Percentiles rank a stretch among this genome's conserved stretches.
Conservation (phyloP, 192 early-diverging fungal genomes). For the Funneliformis mosseae region DNA sequence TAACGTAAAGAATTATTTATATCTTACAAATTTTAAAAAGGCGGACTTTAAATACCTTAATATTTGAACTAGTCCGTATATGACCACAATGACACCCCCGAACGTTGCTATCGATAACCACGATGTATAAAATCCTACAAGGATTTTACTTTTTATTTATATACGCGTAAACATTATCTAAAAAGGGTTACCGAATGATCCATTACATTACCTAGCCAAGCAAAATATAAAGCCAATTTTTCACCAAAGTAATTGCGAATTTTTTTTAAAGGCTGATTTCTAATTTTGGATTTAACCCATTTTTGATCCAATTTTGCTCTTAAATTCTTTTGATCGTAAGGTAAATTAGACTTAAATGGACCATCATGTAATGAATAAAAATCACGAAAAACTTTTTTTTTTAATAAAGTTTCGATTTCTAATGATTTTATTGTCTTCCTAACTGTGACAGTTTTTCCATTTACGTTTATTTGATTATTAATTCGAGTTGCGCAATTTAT, state of each 20-base stretch:
- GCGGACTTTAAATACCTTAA: background rate
- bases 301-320: constrained; percentile 51
- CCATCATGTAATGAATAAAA: constrained; percentile 64
- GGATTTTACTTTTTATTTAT: no score
- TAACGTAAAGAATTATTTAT: background rate
- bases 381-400: constrained; percentile 47
- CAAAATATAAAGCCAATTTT: constrained; percentile 68
- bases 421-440: constrained; percentile 38
- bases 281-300: background rate
- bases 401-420: constrained; percentile 49
- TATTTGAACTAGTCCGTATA: constrained; percentile 50
- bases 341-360: constrained; percentile 37
- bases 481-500: constrained; percentile 20
- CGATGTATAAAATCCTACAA: constrained; percentile 54
- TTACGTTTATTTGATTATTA: background rate
- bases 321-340: constrained; percentile 32
- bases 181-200: background rate
- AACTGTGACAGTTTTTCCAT: background rate
- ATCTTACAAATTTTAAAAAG: no score
- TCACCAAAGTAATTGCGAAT: constrained; percentile 69
- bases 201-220: constrained; percentile 53
- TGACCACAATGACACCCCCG: constrained; percentile 53
- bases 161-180: no score
- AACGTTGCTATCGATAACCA: constrained; percentile 56
- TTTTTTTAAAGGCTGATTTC: constrained; percentile 47